Evolutionary conservation across 2,329 filamentous ascomycete species (phyloP).

Genomic region (Fonsecaea pugnacius): DNA sequence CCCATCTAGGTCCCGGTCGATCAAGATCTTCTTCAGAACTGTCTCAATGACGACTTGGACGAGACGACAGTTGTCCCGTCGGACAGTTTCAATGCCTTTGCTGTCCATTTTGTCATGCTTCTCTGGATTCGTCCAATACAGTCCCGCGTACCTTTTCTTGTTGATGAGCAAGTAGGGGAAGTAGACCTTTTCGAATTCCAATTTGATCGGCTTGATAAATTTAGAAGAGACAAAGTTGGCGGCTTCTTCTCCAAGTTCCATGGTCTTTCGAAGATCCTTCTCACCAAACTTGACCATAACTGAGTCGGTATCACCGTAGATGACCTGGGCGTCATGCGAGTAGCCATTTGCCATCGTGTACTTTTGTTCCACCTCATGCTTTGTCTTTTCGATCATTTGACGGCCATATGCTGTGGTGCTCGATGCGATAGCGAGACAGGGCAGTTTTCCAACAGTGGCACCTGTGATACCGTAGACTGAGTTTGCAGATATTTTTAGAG

Average conservation of each 20-base stretch:
- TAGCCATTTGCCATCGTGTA: constrained; percentile 96
- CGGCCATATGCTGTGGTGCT: constrained; percentile 96
- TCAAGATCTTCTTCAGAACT: constrained; percentile 90
- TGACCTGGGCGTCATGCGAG: constrained; percentile 90
- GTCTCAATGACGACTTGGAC: constrained; percentile 98
- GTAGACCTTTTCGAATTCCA: constrained; percentile 99
- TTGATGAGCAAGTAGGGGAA: constrained; percentile 98
- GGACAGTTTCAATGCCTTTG: constrained; percentile 97
- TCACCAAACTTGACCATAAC: constrained; percentile 99
- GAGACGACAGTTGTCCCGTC: constrained; percentile 91
- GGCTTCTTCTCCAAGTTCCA: constrained; percentile 95
- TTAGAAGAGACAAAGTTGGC: constrained; percentile 85
- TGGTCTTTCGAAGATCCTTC: constrained; percentile 80
- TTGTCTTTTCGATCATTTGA: constrained; percentile 98
- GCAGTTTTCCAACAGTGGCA: constrained; percentile 92
- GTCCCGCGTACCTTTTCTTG: constrained; percentile 98
- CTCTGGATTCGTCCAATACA: constrained; percentile 92
- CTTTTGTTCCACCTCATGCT: constrained; percentile 86
- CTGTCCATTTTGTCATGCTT: constrained; percentile 99
- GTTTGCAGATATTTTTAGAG: constrained; percentile 95
- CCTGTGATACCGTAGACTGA: constrained; percentile 97
- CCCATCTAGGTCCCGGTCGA: constrained; percentile 85
- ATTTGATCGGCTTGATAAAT: constrained; percentile 95
- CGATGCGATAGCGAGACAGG: constrained; percentile 91
- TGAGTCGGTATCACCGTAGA: constrained; percentile 98